Base-by-base conservation (phyloP, 441 rosid species). In the Corymbia citriodora region DNA sequence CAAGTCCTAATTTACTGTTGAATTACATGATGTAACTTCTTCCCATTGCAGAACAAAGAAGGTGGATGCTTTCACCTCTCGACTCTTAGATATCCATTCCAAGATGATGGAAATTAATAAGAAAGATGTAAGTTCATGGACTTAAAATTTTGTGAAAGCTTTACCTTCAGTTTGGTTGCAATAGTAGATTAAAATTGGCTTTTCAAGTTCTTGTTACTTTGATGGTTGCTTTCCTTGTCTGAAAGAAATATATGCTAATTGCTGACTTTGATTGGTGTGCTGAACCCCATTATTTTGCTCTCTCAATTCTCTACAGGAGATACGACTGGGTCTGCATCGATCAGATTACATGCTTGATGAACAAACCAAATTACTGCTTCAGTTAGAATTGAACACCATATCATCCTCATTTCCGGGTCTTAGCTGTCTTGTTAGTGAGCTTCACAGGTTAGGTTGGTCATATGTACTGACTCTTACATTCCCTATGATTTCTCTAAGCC, bases 271-370 rank as follows among this genome's bases (percentile, higher is more conserved):
- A 40, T 40, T 87, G 63, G 55, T 88, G 40, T 53, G 63, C 68
- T 86, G 52, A 59, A 88, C 89, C 45, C 88, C 89, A 50, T 90
- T 17, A 33, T 25, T 72, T 52, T 68, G 40, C 45, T 89, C 9
- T 92, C 87, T 91, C 82, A 87, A 49, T 91, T 88, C 88, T 49
- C 91, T 18, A 87, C 95, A 97, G 99, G 99, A 97, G 68, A 97
- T 98, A 92, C 97, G 98, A 72, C 87, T 98, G 92, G 99, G 99
- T 40, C 95, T 98, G 89, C 99, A 97, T 93, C 99, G 99, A 88
- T 97, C 99, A 23, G 99, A 98, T 93, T 98, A 98, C 92, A 98
- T 96, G 99, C 99, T 98, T 90, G 99, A 97, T 91, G 97, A 95
- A 91, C 94, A 98, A 94, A 98, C 99, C n/a, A 96, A 97, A 90